These are phyloP conservation scores for Paracamarosporium sp. DNA, from an alignment of 2,329 filamentous ascomycete genomes.

Conservation along the genomic window DNA sequence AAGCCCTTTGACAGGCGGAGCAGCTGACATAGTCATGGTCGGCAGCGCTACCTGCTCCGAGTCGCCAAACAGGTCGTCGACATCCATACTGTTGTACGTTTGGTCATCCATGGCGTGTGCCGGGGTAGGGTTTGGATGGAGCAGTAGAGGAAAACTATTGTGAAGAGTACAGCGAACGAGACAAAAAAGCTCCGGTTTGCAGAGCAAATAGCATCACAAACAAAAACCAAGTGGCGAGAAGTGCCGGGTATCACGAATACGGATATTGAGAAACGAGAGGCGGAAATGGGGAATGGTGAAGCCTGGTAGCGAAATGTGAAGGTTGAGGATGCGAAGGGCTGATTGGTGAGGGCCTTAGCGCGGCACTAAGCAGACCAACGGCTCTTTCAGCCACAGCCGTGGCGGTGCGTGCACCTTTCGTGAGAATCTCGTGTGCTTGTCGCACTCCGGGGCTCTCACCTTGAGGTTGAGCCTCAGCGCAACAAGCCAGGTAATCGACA, in stretches of 20 bases:
- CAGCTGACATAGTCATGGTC: conserved; percentile 58
- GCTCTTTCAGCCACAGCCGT: neutral
- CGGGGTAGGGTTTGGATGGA: neutral
- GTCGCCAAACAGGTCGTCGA: conserved; percentile 57
- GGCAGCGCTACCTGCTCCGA: conserved; percentile 65
- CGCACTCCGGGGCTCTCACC: neutral
- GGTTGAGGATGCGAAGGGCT: conserved; percentile 18
- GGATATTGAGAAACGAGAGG: conserved; percentile 14
- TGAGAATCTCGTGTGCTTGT: conserved; percentile 21
- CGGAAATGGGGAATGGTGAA: conserved; percentile 9
- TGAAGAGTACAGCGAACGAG: neutral
- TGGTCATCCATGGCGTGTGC: conserved; percentile 63
- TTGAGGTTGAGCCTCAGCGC: neutral
- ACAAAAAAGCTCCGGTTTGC: neutral
- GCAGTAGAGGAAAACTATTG: neutral
- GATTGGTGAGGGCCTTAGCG: conserved; percentile 19
- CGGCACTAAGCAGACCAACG: conserved; percentile 17
- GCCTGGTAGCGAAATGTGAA: conserved; percentile 7
- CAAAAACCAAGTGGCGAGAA: conserved; percentile 7
- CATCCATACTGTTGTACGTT: conserved; percentile 56
- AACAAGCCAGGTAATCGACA: neutral
- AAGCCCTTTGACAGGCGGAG: conserved; percentile 69
- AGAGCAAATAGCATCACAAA: conserved; percentile 1
- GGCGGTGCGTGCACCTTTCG: conserved; percentile 21
- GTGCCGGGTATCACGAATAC: conserved; percentile 29